phyloP scores from a whole-genome alignment of 306 rosid genomes.

The Casuarina equisetifolia region DNA sequence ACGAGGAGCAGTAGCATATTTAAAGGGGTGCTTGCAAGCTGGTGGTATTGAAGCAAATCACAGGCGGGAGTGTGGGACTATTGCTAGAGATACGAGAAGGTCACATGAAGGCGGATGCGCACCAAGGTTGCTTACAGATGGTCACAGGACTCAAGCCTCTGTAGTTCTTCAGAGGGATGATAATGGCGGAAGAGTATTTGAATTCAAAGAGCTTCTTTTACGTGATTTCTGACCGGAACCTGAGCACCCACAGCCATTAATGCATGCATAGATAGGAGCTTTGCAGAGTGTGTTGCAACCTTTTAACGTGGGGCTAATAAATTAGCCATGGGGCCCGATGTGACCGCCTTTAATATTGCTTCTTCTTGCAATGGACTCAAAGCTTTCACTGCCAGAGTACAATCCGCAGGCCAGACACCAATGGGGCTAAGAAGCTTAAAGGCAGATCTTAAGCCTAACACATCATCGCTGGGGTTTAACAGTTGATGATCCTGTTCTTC shows the following conservation, averaged over 20 bases:
- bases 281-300: constrained; percentile 21
- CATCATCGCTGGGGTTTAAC: too few species aligned
- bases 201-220: constrained; percentile 39
- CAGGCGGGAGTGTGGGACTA: constrained; percentile 44
- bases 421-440: too few species aligned
- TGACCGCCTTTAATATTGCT: constrained; percentile 57
- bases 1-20: constrained; percentile 18
- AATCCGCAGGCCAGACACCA: not conserved
- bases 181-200: constrained; percentile 30
- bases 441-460: too few species aligned
- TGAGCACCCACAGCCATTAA: constrained; percentile 34
- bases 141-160: constrained; percentile 57
- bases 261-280: constrained; percentile 14
- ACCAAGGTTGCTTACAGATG: constrained; percentile 14
- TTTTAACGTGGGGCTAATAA: constrained; percentile 28
- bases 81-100: constrained; percentile 13
- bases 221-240: constrained; percentile 47
- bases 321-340: constrained; percentile 41
- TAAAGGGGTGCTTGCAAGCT: constrained; percentile 1
- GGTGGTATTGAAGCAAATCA: constrained; percentile 64
- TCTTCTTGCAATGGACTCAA: not conserved
- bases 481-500: too few species aligned
- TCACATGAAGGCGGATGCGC: constrained; percentile 65
- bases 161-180: constrained; percentile 30
- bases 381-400: too few species aligned